Base-by-base conservation (phyloP, 2,329 filamentous ascomycete species). In the Botrytis squamosa region DNA sequence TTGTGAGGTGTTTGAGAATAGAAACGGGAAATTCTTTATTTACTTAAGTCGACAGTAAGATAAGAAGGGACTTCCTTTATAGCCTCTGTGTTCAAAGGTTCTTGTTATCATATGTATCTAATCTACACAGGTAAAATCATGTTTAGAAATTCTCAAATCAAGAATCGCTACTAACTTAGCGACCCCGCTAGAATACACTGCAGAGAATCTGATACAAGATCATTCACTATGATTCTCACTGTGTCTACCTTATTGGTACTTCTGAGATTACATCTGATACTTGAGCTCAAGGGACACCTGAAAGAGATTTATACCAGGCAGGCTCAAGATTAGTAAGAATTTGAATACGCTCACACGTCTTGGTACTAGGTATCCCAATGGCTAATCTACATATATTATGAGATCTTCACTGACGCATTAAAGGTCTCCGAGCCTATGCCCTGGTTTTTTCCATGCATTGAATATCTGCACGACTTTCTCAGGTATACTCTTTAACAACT, bases 171-270 rank as follows among this genome's bases (percentile, higher is more conserved):
- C 49, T 16, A 16, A 7, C 49, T 55, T 55, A 55, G 49, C 49
- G 25, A n/a, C 49, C 49, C n/a, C 25, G 49, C 49, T n/a, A 55
- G n/a, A 14, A 7, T n/a, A n/a, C 12, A 55, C 12, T n/a, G n/a
- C 6, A 7, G 49, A 55, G 3, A 6, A n/a, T 55, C 25, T 55
- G 12, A 55, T 55, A n/a, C 2, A 57, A 18, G 52, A 3, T 16
- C 14, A 57, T 33, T 33, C 52, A 55, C n/a, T 14, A 29, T 55
- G 25, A 6, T 29, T 18, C n/a, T 5, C 6, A 29, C 6, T 18
- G 16, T 33, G 7, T 33, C 6, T 29, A n/a, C 1, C 3, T 1
- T 16, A 55, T n/a, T 55, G 0, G 4, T 7, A 29, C 1, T 29
- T 8, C 29, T 0, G 14, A 18, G n/a, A 55, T 29, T 29, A 8